Conservation (phyloP, 1,284 basidiomycete species). For the Gymnopus androsaceus region DNA sequence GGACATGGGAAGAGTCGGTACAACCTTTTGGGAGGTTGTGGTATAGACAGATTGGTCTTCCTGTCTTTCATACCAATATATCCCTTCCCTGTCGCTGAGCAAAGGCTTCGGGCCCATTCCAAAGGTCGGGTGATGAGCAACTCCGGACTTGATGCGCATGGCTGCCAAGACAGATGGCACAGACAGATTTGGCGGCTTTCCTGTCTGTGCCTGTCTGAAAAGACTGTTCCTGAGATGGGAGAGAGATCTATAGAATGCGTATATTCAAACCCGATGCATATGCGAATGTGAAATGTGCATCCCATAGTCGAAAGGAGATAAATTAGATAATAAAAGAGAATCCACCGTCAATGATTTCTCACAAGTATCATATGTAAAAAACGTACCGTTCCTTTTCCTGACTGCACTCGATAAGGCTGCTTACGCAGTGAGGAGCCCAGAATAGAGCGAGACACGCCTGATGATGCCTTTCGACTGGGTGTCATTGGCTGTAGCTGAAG, state of each 20-base stretch:
- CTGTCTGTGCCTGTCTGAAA: neutral
- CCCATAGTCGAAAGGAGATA: neutral
- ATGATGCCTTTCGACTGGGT: no score
- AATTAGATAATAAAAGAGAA: no score
- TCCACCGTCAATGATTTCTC: no score
- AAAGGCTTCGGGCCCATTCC: conserved; percentile 11
- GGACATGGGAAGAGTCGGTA: conserved; percentile 7
- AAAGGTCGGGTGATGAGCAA: conserved; percentile 8
- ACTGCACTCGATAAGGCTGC: neutral
- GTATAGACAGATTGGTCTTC: conserved; percentile 16
- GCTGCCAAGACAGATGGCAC: conserved; percentile 16
- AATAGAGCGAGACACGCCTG: neutral
- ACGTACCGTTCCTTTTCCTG: neutral
- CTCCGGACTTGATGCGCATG: conserved; percentile 18
- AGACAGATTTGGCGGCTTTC: neutral
- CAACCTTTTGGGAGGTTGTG: conserved; percentile 20
- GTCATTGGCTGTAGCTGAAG: no score
- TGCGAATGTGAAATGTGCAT: neutral
- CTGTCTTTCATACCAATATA: neutral
- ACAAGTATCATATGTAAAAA: neutral
- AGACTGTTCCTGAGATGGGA: neutral
- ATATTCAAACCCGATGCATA: no score
- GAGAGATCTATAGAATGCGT: no score
- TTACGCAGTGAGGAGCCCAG: neutral
- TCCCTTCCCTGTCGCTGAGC: neutral